Conservation (phyloP, 352 stramenopile species). For the Globisporangium ultimum region DNA sequence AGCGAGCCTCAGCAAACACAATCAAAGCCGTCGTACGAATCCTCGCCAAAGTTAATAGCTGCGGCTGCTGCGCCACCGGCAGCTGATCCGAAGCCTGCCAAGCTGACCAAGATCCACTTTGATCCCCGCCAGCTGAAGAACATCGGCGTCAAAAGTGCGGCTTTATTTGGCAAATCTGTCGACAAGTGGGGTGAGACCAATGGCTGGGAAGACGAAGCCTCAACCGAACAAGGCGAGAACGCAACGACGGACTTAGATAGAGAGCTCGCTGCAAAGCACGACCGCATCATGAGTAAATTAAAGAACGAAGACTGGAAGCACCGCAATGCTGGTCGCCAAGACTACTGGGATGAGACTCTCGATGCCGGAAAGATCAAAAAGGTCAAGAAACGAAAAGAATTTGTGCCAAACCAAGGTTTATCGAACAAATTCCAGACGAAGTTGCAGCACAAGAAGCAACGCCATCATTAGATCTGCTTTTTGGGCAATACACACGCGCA, state of each 20-base stretch:
- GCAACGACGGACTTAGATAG: conserved; percentile 17
- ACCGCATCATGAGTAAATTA: conserved; percentile 62
- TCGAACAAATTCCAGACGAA: conserved; percentile 67
- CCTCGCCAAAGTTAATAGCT: background rate
- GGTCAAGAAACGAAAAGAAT: conserved; percentile 82
- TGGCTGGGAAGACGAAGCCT: conserved; percentile 25
- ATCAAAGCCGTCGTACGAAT: conserved; percentile 9
- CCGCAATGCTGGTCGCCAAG: conserved; percentile 58
- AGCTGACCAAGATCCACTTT: conserved; percentile 36
- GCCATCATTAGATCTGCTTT: background rate
- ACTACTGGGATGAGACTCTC: conserved; percentile 76
- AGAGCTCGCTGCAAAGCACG: conserved; percentile 50
- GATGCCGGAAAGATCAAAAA: conserved; percentile 79
- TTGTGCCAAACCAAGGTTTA: conserved; percentile 70
- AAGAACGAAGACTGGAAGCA: conserved; percentile 77
- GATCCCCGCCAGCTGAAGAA: conserved; percentile 53
- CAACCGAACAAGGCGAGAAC: conserved; percentile 10
- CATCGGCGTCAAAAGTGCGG: conserved; percentile 57
- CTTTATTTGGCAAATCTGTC: conserved; percentile 61
- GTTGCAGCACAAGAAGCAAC: conserved; percentile 59
- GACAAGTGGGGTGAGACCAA: conserved; percentile 62
- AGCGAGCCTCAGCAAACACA: background rate
- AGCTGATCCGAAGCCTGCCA: conserved; percentile 2
- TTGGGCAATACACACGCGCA: no score
- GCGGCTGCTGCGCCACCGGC: conserved; percentile 1